These are phyloP conservation scores for Lepidium africanum DNA, from an alignment of 345 rosid species.

Conservation along the genomic window DNA sequence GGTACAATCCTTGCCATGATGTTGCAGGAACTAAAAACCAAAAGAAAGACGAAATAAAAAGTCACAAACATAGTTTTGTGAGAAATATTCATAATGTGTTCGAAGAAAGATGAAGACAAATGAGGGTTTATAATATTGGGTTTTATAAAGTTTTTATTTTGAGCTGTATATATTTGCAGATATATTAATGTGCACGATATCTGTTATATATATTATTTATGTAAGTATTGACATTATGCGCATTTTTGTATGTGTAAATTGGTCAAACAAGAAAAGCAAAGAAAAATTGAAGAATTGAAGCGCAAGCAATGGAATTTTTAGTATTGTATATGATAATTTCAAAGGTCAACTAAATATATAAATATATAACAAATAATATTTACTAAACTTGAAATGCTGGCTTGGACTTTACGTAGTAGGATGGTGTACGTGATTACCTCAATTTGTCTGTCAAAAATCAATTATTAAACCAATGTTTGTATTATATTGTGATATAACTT, in stretches of 20 bases:
- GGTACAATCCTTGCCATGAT: constrained; percentile 35
- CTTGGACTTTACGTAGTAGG: constrained; percentile 24
- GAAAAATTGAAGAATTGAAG: constrained; percentile 10
- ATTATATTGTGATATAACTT: too few species aligned
- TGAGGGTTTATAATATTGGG: constrained; percentile 4
- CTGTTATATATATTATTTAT: neutral
- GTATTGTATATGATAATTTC: neutral
- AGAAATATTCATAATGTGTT: neutral
- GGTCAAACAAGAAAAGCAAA: constrained; percentile 29
- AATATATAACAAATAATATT: neutral
- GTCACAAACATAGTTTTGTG: constrained; percentile 9
- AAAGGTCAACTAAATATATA: constrained; percentile 4
- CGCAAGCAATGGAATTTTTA: constrained; percentile 20
- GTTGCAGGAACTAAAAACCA: constrained; percentile 31
- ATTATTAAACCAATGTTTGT: neutral
- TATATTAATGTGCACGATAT: neutral
- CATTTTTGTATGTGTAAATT: constrained; percentile 7
- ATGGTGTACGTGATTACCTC: constrained; percentile 15
- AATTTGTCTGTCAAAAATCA: constrained; percentile 16
- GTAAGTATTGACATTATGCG: constrained; percentile 1
- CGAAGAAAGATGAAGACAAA: neutral
- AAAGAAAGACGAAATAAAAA: constrained; percentile 19
- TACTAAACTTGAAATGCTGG: constrained; percentile 1
- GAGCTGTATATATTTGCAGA: neutral
- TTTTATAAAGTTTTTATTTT: neutral